Evolutionary conservation across 2,329 filamentous ascomycete genomes (phyloP).

Genomic region (Epichloe bromicola): DNA sequence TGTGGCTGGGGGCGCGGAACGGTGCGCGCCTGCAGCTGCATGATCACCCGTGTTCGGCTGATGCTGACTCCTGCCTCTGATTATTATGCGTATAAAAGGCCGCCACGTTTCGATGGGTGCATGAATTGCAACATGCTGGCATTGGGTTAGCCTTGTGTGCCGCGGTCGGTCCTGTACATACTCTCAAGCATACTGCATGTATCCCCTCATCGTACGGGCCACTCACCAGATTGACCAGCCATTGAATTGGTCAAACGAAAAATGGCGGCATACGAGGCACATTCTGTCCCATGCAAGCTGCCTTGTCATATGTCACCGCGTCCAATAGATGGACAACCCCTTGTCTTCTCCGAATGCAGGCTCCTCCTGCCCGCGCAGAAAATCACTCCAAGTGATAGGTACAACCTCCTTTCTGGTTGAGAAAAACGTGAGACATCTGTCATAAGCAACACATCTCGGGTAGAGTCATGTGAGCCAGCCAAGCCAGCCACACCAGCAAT

Average conservation of each 20-base stretch:
- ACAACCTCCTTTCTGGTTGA: neutral
- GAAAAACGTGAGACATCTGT: neutral
- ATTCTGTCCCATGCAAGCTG: neutral
- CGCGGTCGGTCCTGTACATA: constrained; percentile 5
- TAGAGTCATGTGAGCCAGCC: constrained; percentile 2
- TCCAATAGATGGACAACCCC: neutral
- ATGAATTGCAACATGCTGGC: neutral
- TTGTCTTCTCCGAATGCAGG: neutral
- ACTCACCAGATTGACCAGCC: neutral
- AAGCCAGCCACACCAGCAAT: neutral
- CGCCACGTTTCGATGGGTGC: constrained; percentile 15
- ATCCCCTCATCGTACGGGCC: constrained; percentile 1
- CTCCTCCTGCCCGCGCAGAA: neutral
- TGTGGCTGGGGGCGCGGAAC: constrained; percentile 14
- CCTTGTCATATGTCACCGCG: neutral
- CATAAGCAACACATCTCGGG: neutral
- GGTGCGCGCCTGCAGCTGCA: constrained; percentile 24
- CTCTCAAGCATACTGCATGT: neutral
- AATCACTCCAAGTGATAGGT: neutral
- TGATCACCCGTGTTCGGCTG: constrained; percentile 21
- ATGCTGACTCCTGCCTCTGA: constrained; percentile 1
- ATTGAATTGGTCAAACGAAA: neutral
- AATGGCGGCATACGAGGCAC: neutral
- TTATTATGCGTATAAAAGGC: constrained; percentile 13
- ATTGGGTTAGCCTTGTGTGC: neutral